A percentile compares a stretch with the other conserved stretches of the same genome.
Evolutionary conservation across 768 basidiomycete genomes (phyloP).

Genomic region (Fomitopsis serialis): DNA sequence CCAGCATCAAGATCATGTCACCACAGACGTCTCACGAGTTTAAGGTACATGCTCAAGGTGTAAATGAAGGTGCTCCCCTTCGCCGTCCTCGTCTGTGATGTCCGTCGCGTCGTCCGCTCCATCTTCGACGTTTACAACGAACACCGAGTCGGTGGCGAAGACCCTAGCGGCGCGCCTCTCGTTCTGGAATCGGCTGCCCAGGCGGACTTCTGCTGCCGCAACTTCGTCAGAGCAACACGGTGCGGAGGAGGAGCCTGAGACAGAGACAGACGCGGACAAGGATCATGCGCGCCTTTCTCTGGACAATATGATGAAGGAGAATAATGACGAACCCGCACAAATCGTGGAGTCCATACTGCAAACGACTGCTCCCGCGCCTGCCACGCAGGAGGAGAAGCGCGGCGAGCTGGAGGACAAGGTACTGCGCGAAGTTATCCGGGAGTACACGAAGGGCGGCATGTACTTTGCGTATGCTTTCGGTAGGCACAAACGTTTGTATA

Average conservation of each 20-base stretch:
- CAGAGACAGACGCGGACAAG: constrained; percentile 1
- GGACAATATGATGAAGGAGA: constrained; percentile 21
- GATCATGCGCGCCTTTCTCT: constrained; percentile 17
- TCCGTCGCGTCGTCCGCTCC: constrained; percentile 53
- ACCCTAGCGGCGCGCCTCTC: constrained; percentile 61
- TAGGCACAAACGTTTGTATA: constrained; percentile 23
- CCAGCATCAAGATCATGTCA: constrained; percentile 41
- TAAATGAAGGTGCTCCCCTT: constrained; percentile 10
- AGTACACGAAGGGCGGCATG: constrained; percentile 83
- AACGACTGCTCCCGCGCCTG: constrained; percentile 57
- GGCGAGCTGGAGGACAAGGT: constrained; percentile 81
- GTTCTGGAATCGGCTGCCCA: constrained; percentile 59
- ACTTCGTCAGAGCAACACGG: constrained; percentile 3
- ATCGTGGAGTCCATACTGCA: constrained; percentile 55
- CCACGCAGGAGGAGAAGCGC: constrained; percentile 59
- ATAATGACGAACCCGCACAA: constrained; percentile 33
- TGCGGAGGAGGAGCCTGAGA: constrained; percentile 8
- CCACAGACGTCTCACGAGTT: constrained; percentile 24
- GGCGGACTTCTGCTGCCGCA: not conserved
- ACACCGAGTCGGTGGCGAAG: constrained; percentile 51
- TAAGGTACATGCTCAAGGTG: constrained; percentile 3
- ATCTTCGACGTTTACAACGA: constrained; percentile 38
- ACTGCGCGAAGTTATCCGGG: constrained; percentile 68
- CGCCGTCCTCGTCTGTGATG: constrained; percentile 35
- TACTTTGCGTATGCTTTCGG: constrained; percentile 87